Evolutionary conservation across 352 stramenopile species (phyloP).

Genomic region (Phytophthora nicotianae): DNA sequence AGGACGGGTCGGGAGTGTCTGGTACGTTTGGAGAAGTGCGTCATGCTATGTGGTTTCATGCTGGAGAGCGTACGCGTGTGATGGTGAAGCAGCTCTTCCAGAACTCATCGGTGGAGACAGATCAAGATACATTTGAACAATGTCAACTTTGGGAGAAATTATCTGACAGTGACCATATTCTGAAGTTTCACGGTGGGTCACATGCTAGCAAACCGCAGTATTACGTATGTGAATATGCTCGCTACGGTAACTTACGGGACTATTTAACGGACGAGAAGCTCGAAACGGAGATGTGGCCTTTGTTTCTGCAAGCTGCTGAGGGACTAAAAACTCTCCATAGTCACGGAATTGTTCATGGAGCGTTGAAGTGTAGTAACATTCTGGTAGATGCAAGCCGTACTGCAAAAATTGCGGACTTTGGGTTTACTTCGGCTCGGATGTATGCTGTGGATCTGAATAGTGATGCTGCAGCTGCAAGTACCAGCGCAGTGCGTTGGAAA

Average conservation of each 20-base stretch:
- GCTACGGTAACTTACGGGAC: constrained; percentile 32
- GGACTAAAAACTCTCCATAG: constrained; percentile 64
- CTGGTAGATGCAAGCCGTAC: constrained; percentile 41
- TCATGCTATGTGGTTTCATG: constrained; percentile 5
- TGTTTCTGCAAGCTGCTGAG: constrained; percentile 23
- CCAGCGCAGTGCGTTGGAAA: constrained; percentile 30
- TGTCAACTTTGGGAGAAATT: not conserved
- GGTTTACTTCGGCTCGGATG: constrained; percentile 22
- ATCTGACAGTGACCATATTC: not conserved
- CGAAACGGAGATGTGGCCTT: constrained; percentile 18
- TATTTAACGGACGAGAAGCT: constrained; percentile 20
- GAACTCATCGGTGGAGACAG: not conserved
- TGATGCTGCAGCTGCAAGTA: not conserved
- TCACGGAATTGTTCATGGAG: constrained; percentile 56
- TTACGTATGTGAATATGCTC: constrained; percentile 34
- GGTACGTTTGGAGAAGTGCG: not conserved
- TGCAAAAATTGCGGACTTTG: constrained; percentile 41
- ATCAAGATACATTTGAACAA: not conserved
- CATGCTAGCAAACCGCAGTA: constrained; percentile 36
- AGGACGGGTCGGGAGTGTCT: not conserved
- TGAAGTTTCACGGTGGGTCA: constrained; percentile 44
- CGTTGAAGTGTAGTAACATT: constrained; percentile 86
- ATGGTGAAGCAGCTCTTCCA: constrained; percentile 3
- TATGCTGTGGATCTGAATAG: constrained; percentile 19
- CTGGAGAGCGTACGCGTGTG: constrained; percentile 29